A percentile compares a stretch with the other conserved stretches of the same genome.
Conservation (phyloP, 306 rosid species). For the Senna tora region DNA sequence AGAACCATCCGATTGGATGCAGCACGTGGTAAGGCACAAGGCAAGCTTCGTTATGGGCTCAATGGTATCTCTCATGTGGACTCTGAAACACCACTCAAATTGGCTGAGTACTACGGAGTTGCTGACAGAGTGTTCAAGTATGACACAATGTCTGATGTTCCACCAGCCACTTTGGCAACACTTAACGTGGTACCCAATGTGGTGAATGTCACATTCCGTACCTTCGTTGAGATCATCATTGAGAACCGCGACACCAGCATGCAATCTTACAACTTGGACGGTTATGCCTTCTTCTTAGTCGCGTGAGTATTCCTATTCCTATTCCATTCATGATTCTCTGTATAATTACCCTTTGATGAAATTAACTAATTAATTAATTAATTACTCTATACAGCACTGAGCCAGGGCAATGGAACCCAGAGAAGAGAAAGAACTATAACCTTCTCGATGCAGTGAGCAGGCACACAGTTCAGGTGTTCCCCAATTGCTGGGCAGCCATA, state of each 20-base stretch:
- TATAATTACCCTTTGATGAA: too few relatives aligned
- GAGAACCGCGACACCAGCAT: constrained; percentile 60
- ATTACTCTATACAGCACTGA: too few relatives aligned
- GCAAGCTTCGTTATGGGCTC: background rate
- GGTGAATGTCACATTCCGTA: constrained; percentile 39
- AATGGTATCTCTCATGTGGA: background rate
- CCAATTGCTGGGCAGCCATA: constrained; percentile 42
- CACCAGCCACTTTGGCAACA: constrained; percentile 11
- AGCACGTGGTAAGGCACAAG: background rate
- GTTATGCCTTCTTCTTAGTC: constrained; percentile 51
- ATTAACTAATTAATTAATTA: too few relatives aligned
- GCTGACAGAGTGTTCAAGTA: constrained; percentile 46
- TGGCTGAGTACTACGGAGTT: background rate
- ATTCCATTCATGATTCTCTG: too few relatives aligned
- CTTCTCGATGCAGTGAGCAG: constrained; percentile 6
- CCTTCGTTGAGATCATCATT: constrained; percentile 57
- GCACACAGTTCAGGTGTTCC: background rate
- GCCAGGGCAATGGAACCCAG: constrained; percentile 60
- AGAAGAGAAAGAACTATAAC: constrained; percentile 28
- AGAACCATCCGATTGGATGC: background rate
- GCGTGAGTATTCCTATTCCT: constrained; percentile 52
- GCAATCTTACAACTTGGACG: constrained; percentile 59
- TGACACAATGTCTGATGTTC: constrained; percentile 38
- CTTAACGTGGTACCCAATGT: constrained; percentile 43
- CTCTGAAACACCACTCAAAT: background rate